These are phyloP conservation scores for Paecilomyces niveus DNA, from an alignment of 2,329 filamentous ascomycete species.

Conservation along the genomic window DNA sequence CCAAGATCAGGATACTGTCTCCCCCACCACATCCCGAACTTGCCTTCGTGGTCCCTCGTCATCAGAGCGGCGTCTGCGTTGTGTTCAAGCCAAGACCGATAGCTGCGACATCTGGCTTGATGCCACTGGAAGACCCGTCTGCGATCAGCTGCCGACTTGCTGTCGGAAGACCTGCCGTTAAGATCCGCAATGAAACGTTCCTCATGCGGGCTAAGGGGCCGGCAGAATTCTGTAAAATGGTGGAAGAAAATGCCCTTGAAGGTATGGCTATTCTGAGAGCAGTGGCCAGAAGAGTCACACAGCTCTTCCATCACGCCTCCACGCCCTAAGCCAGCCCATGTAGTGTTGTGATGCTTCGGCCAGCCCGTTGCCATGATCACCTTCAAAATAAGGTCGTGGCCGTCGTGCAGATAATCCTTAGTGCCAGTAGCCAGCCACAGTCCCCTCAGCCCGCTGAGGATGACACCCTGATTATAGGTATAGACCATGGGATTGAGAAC, in stretches of 20 bases:
- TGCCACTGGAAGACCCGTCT: constrained; percentile 46
- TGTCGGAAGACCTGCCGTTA: constrained; percentile 13
- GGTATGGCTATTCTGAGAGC: constrained; percentile 76
- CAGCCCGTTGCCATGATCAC: constrained; percentile 77
- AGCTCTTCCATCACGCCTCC: constrained; percentile 75
- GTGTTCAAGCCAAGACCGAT: constrained; percentile 67
- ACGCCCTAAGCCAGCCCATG: constrained; percentile 70
- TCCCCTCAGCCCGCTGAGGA: constrained; percentile 73
- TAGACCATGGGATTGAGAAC: constrained; percentile 81
- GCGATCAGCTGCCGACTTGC: constrained; percentile 37
- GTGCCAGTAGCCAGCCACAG: constrained; percentile 73
- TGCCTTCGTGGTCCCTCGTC: constrained; percentile 60
- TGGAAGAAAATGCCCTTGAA: constrained; percentile 97
- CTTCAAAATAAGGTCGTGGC: constrained; percentile 65
- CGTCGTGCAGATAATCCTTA: constrained; percentile 66
- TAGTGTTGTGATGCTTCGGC: constrained; percentile 36
- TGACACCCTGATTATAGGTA: constrained; percentile 90
- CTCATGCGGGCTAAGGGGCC: constrained; percentile 48
- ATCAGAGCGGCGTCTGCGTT: constrained; percentile 68
- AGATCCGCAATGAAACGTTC: constrained; percentile 39
- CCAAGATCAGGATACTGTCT: constrained; percentile 17
- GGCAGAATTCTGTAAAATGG: constrained; percentile 74
- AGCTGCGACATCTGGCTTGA: constrained; percentile 54
- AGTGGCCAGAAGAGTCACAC: constrained; percentile 68
- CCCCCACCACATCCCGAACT: constrained; percentile 87